These are phyloP conservation scores for Blastosporella zonata DNA, from an alignment of 1,284 basidiomycete genomes.

Conservation along the genomic window DNA sequence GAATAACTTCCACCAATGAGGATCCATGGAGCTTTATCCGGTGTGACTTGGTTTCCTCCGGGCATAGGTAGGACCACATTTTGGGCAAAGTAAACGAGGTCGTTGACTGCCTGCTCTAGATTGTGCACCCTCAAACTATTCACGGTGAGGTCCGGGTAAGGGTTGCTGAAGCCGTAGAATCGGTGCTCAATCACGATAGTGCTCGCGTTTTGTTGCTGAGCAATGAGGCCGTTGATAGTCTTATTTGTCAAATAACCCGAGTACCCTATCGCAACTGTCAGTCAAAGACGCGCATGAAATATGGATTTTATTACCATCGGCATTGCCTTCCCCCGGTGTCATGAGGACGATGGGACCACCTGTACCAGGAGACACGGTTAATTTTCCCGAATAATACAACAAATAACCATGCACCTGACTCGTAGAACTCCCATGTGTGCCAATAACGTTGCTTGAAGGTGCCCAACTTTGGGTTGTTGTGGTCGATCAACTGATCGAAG, in stretches of 20 bases:
- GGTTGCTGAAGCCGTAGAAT: slow-evolving; percentile 51
- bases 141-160: slow-evolving; percentile 58
- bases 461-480: slow-evolving; percentile 65
- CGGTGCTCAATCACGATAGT: slow-evolving; percentile 52
- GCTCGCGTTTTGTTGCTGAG: slow-evolving; percentile 61
- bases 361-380: slow-evolving; percentile 21
- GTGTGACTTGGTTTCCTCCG: slow-evolving; percentile 52
- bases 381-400: not conserved
- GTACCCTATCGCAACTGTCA: slow-evolving; percentile 37
- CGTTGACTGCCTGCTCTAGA: slow-evolving; percentile 70
- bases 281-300: not conserved
- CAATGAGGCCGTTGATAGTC: slow-evolving; percentile 62
- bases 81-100: slow-evolving; percentile 67
- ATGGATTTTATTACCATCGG: slow-evolving; percentile 25
- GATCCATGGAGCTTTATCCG: slow-evolving; percentile 64
- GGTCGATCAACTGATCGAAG: slow-evolving; percentile 73
- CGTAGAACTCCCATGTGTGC: slow-evolving; percentile 62
- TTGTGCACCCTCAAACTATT: slow-evolving; percentile 58
- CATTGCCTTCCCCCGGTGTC: slow-evolving; percentile 46
- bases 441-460: slow-evolving; percentile 76
- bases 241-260: slow-evolving; percentile 58
- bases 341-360: slow-evolving; percentile 67
- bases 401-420: slow-evolving; percentile 36
- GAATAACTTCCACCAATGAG: slow-evolving; percentile 71
- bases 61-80: slow-evolving; percentile 68